phyloP scores from a whole-genome alignment of 2,329 filamentous ascomycete genomes.

The Alternaria postmessia region DNA sequence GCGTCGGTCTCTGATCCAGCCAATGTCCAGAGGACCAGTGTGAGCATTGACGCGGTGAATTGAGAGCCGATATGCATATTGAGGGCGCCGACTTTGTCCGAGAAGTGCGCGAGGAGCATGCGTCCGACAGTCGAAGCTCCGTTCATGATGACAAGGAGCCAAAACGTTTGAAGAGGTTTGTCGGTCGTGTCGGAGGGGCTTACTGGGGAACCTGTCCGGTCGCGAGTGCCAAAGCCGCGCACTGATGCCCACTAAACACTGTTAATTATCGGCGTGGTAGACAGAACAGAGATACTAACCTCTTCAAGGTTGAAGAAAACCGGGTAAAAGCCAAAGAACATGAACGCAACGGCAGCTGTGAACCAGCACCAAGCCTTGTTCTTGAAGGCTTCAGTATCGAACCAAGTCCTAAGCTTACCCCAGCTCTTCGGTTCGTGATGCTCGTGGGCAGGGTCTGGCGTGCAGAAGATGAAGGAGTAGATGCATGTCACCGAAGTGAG shows the following conservation, averaged over 20 bases:
- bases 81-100: constrained; percentile 56
- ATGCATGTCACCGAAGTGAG: constrained; percentile 53
- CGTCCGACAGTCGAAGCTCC: constrained; percentile 58
- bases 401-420: constrained; percentile 50
- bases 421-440: constrained; percentile 53
- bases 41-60: constrained; percentile 52
- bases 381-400: constrained; percentile 56
- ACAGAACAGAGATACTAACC: constrained; percentile 31
- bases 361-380: constrained; percentile 56
- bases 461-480: constrained; percentile 54
- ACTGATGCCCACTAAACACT: constrained; percentile 54
- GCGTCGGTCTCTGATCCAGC: constrained; percentile 49
- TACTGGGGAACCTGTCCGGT: constrained; percentile 24
- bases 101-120: constrained; percentile 55
- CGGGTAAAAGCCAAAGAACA: constrained; percentile 62
- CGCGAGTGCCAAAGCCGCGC: constrained; percentile 52
- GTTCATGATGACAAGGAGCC: constrained; percentile 61
- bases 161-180: constrained; percentile 56
- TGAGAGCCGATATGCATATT: constrained; percentile 57
- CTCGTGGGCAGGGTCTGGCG: constrained; percentile 54
- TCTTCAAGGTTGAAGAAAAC: constrained; percentile 64
- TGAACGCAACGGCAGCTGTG: constrained; percentile 54
- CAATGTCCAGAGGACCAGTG: constrained; percentile 56
- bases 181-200: constrained; percentile 23
- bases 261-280: constrained; percentile 20